These are phyloP conservation scores for Kluyveromyces starmeri DNA, from an alignment of 805 yeast species.

Conservation along the genomic window DNA sequence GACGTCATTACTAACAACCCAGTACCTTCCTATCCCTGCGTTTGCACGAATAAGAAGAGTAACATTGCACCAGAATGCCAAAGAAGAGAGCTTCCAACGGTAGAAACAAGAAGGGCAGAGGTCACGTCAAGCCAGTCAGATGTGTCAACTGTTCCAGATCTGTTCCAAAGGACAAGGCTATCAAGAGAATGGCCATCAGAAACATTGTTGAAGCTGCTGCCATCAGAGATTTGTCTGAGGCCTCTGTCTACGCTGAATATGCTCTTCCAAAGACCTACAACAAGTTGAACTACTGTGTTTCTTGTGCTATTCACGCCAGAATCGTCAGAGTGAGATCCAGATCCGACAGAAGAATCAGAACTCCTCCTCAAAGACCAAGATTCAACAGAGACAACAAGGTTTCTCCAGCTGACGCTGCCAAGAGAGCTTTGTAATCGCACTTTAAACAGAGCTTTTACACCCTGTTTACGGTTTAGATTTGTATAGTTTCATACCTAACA, in stretches of 20 bases:
- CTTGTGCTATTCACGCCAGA: conserved; percentile 99
- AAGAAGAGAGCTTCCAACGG: conserved; percentile 99
- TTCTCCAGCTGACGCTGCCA: conserved; percentile 96
- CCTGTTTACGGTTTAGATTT: conserved; percentile 1
- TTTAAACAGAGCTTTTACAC: conserved; percentile 1
- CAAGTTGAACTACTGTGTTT: conserved; percentile 99
- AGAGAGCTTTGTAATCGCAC: conserved; percentile 58
- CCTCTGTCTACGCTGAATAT: conserved; percentile 98
- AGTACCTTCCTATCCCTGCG: too few species aligned
- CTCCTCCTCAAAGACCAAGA: conserved; percentile 99
- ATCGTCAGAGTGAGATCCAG: conserved; percentile 99
- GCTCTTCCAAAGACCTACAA: conserved; percentile 99
- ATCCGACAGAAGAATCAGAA: conserved; percentile 95
- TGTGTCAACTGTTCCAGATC: conserved; percentile 99
- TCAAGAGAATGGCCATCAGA: conserved; percentile 99
- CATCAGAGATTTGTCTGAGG: conserved; percentile 99
- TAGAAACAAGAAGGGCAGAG: conserved; percentile 99
- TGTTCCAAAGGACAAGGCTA: conserved; percentile 99
- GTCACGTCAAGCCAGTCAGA: conserved; percentile 99
- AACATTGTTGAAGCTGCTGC: conserved; percentile 99
- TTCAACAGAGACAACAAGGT: conserved; percentile 94
- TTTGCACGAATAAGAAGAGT: too few species aligned
- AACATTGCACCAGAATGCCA: conserved; percentile 62
- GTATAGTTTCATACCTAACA: conserved; percentile 5
- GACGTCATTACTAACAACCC: too few species aligned